Base-by-base conservation (phyloP, 2,329 filamentous ascomycete genomes). In the Cercospora janseana region DNA sequence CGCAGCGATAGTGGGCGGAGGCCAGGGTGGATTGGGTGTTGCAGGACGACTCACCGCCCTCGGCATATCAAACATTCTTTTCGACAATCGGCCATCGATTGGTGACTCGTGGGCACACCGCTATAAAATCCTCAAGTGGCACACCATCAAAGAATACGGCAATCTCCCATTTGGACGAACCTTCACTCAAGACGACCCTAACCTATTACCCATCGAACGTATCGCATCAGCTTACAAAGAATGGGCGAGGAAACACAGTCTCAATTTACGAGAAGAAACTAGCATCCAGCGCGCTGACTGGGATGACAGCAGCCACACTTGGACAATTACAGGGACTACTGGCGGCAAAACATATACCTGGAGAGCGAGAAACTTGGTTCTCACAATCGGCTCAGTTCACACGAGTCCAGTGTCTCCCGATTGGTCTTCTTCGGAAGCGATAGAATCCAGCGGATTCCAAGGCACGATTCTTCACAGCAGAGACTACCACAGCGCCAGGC, bases 21-120 rank as follows among this genome's bases (percentile, higher is more conserved):
- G 74, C 3, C 74, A 76, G 55, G 68, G 69, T 20, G 74, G 75
- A 1, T 63, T 77, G 1, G 68, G 69, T 18, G 63, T 67, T 3
- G 73, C 70, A 12, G 75, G 72, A 12, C 66, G 74, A 3, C 59
- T 75, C 10, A 66, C 72, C 54, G 71, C 74, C 29, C 60, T 77
- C 7, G 68, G 69, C 2, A 53, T 75, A 4, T 65, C 66, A 1
- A 69, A 72, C 21, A 60, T 77, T 6, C 64, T 76, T n/a, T 64
- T 78, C 34, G 75, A 77, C 37, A 65, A 66, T 18, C 71, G 72
- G 24, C 60, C 62, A 16, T 57, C 65, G 0, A 65, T 76, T 4
- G 74, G 75, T 2, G 70, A 75, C 46, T 73, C 71, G 35, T 78
- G 75, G 75, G 63, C 64, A 1, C 66, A 70, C 40, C 65, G 75